Conservation (phyloP, 225 moss, liverwort and hornwort genomes). For the Rhytidiadelphus loreus region DNA sequence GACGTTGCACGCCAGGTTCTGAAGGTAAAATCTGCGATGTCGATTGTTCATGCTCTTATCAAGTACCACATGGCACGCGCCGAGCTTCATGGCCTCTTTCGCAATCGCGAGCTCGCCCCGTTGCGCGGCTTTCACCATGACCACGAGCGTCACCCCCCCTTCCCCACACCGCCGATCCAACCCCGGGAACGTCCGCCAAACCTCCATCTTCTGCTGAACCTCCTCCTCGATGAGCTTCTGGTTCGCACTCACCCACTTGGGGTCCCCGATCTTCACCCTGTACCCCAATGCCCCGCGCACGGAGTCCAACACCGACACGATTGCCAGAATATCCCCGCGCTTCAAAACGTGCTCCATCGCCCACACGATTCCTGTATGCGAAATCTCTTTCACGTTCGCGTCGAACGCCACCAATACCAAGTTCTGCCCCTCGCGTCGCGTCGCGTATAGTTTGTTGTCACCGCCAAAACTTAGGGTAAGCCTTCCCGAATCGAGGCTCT, state of each 20-base stretch:
- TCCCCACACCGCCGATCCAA: conserved; percentile 23
- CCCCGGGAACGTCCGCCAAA: conserved; percentile 9
- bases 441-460: background rate
- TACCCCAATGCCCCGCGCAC: conserved; percentile 36
- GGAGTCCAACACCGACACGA: conserved; percentile 13
- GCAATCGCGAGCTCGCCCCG: conserved; percentile 12
- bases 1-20: conserved; percentile 20
- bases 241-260: conserved; percentile 15
- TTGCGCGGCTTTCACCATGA: conserved; percentile 21
- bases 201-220: conserved; percentile 9
- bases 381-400: conserved; percentile 14
- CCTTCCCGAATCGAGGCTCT: background rate
- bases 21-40: conserved; percentile 18
- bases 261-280: conserved; percentile 15
- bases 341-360: conserved; percentile 27
- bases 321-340: conserved; percentile 19
- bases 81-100: conserved; percentile 12
- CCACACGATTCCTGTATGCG: conserved; percentile 31
- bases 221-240: conserved; percentile 31
- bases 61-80: conserved; percentile 28
- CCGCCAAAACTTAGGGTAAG: background rate
- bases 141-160: conserved; percentile 21
- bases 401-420: conserved; percentile 41
- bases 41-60: conserved; percentile 43
- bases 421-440: conserved; percentile 2